Evolutionary conservation across 108 stramenopile species (phyloP).

Genomic region (Nitzschia inconspicua): DNA sequence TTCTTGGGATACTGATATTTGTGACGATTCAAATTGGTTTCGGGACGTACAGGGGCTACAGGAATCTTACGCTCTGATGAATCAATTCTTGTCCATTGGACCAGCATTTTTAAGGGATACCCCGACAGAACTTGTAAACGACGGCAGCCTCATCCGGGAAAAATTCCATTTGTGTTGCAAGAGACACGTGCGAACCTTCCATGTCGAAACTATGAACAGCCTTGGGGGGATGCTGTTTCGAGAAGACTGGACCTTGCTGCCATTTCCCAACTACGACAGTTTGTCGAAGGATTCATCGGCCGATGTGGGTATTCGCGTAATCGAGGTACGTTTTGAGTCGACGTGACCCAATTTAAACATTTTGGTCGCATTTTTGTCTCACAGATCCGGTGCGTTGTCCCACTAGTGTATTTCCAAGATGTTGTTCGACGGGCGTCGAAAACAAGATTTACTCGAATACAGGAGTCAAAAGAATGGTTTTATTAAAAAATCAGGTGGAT

Average conservation of each 20-base stretch:
- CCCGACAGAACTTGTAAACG: constrained; percentile 11
- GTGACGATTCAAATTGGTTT: constrained; percentile 27
- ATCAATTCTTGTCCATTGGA: constrained; percentile 28
- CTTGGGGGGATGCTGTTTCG: constrained; percentile 50
- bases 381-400: no score
- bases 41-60: constrained; percentile 34
- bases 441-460: no score
- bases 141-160: constrained; percentile 14
- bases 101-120: constrained; percentile 6
- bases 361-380: no score
- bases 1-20: not conserved
- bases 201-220: constrained; percentile 75
- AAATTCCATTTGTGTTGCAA: constrained; percentile 1
- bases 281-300: no score
- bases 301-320: no score
- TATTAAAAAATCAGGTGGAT: no score
- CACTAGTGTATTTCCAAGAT: no score
- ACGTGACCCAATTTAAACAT: no score
- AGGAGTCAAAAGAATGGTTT: no score
- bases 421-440: no score
- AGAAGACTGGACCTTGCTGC: constrained; percentile 54
- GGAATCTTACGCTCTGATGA: constrained; percentile 23
- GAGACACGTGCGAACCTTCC: constrained; percentile 56
- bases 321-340: no score
- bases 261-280: not conserved